Evolutionary conservation across 2,329 filamentous ascomycete genomes (phyloP).

Genomic region (Hypoxylon sp.): DNA sequence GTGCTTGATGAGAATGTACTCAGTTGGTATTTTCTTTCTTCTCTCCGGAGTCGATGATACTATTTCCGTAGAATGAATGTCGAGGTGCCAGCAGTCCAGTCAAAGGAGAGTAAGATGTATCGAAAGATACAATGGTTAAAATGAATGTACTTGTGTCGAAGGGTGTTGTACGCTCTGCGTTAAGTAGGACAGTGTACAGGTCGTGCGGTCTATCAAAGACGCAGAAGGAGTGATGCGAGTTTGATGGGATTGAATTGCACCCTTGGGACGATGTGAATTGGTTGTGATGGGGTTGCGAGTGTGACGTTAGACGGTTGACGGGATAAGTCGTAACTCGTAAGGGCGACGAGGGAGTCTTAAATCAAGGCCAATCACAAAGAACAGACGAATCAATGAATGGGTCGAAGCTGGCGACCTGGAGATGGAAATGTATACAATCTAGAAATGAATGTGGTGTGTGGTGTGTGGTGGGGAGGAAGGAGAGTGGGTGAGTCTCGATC

Average conservation of each 20-base stretch:
- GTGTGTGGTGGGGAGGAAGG: slow-evolving; percentile 35
- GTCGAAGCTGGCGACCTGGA: slow-evolving; percentile 46
- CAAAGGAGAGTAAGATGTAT: slow-evolving; percentile 40
- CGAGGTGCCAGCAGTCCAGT: slow-evolving; percentile 44
- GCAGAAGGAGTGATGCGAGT: slow-evolving; percentile 41
- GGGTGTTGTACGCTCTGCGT: slow-evolving; percentile 41
- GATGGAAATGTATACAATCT: slow-evolving; percentile 32
- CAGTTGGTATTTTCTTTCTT: slow-evolving; percentile 11
- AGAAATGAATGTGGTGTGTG: slow-evolving; percentile 47
- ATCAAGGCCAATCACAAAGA: slow-evolving; percentile 29
- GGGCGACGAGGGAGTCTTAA: too few species aligned
- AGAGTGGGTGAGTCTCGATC: slow-evolving; percentile 27
- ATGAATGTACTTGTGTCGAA: slow-evolving; percentile 39
- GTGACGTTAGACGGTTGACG: slow-evolving; percentile 39
- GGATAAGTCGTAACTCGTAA: too few species aligned
- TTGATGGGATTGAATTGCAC: slow-evolving; percentile 34
- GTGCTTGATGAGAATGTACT: slow-evolving; percentile 6
- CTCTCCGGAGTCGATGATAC: slow-evolving; percentile 15
- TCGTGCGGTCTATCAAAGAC: slow-evolving; percentile 46
- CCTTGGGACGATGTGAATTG: slow-evolving; percentile 27
- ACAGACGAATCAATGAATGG: slow-evolving; percentile 21
- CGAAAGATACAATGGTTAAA: slow-evolving; percentile 36
- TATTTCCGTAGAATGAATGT: slow-evolving; percentile 39
- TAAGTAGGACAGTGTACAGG: slow-evolving; percentile 27
- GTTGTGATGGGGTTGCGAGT: slow-evolving; percentile 23